Percentiles rank a stretch among this genome's conserved stretches.
Evolutionary conservation across 306 rosid species (phyloP).

Genomic region (Casuarina cunninghamiana): DNA sequence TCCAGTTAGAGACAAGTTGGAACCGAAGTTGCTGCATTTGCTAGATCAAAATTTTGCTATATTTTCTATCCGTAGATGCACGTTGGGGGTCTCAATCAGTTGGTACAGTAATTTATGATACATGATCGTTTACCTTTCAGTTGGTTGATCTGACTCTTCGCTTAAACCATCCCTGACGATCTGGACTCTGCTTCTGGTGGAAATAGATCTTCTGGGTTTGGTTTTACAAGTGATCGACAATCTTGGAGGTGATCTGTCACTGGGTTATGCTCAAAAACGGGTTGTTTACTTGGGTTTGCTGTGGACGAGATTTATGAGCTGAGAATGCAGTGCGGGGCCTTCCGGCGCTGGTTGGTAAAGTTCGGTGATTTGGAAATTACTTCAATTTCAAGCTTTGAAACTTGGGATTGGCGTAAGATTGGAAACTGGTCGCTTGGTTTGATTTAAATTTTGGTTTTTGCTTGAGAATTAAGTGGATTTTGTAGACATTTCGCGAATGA

Average conservation of each 20-base stretch:
- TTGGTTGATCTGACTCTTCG: slow-evolving; percentile 22
- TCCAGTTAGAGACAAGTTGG: slow-evolving; percentile 6
- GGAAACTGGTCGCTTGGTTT: slow-evolving; percentile 23
- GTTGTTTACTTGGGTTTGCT: background rate
- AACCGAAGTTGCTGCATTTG: slow-evolving; percentile 2
- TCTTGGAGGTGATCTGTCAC: slow-evolving; percentile 6
- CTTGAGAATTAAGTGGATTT: slow-evolving; percentile 6
- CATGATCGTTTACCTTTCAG: background rate
- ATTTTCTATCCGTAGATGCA: slow-evolving; percentile 3
- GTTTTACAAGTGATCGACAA: slow-evolving; percentile 6
- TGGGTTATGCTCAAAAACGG: slow-evolving; percentile 6
- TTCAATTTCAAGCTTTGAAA: slow-evolving; percentile 25
- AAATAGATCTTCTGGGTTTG: slow-evolving; percentile 2
- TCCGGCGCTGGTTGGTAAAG: slow-evolving; percentile 34
- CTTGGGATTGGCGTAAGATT: slow-evolving; percentile 21
- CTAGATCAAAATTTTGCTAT: slow-evolving; percentile 17
- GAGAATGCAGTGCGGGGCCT: slow-evolving; percentile 15
- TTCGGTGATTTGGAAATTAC: slow-evolving; percentile 30
- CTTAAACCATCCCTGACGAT: background rate
- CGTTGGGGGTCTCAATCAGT: background rate
- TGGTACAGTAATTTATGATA: background rate
- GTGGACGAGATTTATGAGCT: background rate
- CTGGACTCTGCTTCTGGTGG: background rate
- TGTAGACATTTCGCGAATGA: slow-evolving; percentile 15
- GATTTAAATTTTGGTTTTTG: slow-evolving; percentile 14